Base-by-base conservation (phyloP, 257 asterid genomes). In the Eustoma russellianum region DNA sequence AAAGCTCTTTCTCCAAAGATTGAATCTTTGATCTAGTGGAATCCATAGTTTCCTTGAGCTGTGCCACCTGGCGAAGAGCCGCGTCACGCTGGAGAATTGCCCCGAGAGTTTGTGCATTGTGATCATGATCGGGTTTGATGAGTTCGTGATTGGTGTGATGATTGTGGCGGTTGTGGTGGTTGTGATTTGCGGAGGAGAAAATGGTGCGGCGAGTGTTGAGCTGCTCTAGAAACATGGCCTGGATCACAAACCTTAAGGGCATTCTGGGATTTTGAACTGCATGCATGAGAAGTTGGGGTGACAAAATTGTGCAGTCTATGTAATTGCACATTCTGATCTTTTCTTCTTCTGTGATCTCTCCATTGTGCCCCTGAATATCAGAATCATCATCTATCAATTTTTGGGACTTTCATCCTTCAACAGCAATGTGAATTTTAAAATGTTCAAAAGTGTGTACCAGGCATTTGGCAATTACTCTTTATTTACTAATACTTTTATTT, bases 181-280 rank as follows among this genome's bases (percentile, higher is more conserved):
- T 77, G 65, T 41, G 73, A 56, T 63, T 69, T 5, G 80, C 67
- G 1, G 82, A 74, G 34, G 84, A 66, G 65, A 83, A 57, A 69
- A 86, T 74, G 47, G 83, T 76, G 64, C 83, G 88, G 59, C 96
- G 91, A 11, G 98, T 81, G 82, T 70, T 77, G 8, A 81, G 82
- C 68, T 86, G 98, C 71, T 90, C 93, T 58, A 86, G 70, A 73
- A 86, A 86, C 98, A 90, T 90, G 74, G 96, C 98, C 68, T 90
- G 98, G 70, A 86, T 88, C 0, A 86, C 82, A 67, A 90, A 86
- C 16, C 96, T 54, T 1, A 90, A 70, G 11, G 98, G 96, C 93
- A 90, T 81, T 62, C 73, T 65, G 0, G 96, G 86, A 55, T 86
- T 86, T 60, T 90, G 94, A 3, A 90, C 98, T 0, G 96, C 95